phyloP scores from a whole-genome alignment of 2,329 filamentous ascomycete species.

The Trichoderma oligosporum region DNA sequence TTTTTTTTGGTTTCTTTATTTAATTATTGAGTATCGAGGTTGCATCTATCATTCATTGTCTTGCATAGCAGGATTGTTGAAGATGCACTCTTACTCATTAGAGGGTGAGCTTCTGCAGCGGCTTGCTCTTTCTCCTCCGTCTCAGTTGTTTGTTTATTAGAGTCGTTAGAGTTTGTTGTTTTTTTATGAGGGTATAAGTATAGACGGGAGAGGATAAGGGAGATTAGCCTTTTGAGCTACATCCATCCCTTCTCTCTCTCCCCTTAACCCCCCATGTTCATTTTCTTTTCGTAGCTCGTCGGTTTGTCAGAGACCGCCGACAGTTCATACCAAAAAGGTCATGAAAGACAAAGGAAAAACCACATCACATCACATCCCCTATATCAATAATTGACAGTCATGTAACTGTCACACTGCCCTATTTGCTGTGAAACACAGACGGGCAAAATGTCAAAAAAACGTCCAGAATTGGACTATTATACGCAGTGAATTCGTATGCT shows the following conservation, averaged over 20 bases:
- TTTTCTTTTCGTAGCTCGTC: constrained; percentile 16
- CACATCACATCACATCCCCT: constrained; percentile 8
- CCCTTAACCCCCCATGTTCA: constrained; percentile 2
- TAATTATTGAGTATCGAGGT: not conserved
- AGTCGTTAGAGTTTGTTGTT: constrained; percentile 11
- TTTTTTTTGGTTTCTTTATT: not conserved
- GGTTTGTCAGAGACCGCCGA: not conserved
- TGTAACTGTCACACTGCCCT: not conserved
- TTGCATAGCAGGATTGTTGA: not conserved
- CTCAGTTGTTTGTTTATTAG: constrained; percentile 1
- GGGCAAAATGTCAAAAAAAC: not conserved
- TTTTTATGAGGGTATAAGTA: not conserved
- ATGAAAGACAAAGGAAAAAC: constrained; percentile 19
- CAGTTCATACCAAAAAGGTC: constrained; percentile 16
- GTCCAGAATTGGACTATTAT: constrained; percentile 9
- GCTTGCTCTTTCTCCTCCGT: not conserved
- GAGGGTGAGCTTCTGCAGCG: constrained; percentile 6
- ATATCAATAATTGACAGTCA: not conserved
- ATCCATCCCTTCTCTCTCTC: not conserved
- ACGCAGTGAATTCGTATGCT: not conserved
- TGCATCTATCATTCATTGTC: not conserved
- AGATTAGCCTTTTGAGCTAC: not conserved
- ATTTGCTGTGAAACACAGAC: constrained; percentile 7
- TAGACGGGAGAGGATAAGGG: not conserved
- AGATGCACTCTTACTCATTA: not conserved